Evolutionary conservation across 23 red algal genomes (phyloP), one percentile per base, ranked within the genome.

Genomic region (Rhodosorus marinus): DNA sequence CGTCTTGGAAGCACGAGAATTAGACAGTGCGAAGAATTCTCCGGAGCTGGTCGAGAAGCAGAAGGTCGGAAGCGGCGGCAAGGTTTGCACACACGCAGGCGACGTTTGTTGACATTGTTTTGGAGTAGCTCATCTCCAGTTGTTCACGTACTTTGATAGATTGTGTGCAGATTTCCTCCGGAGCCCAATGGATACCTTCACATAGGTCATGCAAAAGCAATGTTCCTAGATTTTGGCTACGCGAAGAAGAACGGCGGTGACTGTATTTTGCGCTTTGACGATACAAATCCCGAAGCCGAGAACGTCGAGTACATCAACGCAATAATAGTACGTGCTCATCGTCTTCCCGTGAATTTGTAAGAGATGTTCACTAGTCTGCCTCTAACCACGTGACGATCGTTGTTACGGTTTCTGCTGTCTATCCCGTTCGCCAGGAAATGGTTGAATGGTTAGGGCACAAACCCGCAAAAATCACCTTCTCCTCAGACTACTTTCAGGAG

Each of bases 211-310:
- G 72, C 90, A 41, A 98, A 98, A 48, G 80, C 90, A 8, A 98
- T 98, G 90, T 80, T 83, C 49, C 66, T 98, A 25, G 81, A 98
- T 51, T 98, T 98, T 81, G 90, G 90, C 23, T 85, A 81, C 29
- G 90, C 90, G 7, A 59, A 64, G 34, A 70, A 67, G 59, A 67
- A 75, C 50, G 70, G 64, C 8, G 90, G 90, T 45, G 53, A 71
- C 21, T 85, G 78, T 60, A 74, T 85, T 30, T 65, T 98, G 28
- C 79, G 90, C 47, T 98, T 86, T 47, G 90, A 98, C 63, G 90
- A 98, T 29, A 98, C 90, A n/a, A 98, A 98, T 49, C 90, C 90
- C 6, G 76, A 66, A 14, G 60, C 81, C 23, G 90, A 98, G 49
- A 82, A 85, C 41, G 62, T 36, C 24, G 90, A 79, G 47, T 98